Base-by-base conservation (phyloP, 1,139 yeast species). In the Yueomyces sp. region DNA sequence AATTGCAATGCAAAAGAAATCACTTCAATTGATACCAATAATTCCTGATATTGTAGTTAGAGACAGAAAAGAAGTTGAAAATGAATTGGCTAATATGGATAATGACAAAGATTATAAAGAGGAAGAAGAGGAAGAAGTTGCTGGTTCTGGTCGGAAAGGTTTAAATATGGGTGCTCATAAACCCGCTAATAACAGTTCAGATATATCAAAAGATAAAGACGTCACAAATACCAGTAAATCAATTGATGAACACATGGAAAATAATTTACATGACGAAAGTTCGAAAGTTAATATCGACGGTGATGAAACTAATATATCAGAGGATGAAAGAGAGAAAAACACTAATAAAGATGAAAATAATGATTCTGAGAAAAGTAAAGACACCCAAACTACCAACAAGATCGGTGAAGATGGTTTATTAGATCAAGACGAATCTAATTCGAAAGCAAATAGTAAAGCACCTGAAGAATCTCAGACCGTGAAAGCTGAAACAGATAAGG, bases 1-100 rank as follows among this genome's bases (percentile, higher is more conserved):
- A 0, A 65, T 83, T 41, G 96, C 97, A 3, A 93, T 91, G 98
- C 95, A 87, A 53, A 86, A 85, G 62, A 85, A 84, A 57, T 79
- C 97, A 0, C 61, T 78, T 44, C 73, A 78, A 44, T 68, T 91
- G 43, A 73, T 78, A 6, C 95, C 96, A 0, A 66, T 85, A 46
- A 89, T 91, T 34, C 98, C 99, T 0, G 93, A 91, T 55, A 84
- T 91, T 42, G 73, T 77, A 0, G 73, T 91, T 4, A 72, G 91
- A 50, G 87, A 79, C 55, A 68, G 96, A 39, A 75, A 85, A 0
- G 97, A 91, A 45, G 81, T 87, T 2, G 97, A 91, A 53, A 81
- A 77, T 42, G 97, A 87, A 53, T 79, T 79, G 30, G 86, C 77
- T 7, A 69, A 74, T 8, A 47, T 51, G 48, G 62, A 54, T 26